Base-by-base conservation (phyloP, 1,284 basidiomycete genomes). In the Ceratobasidium theobromae region DNA sequence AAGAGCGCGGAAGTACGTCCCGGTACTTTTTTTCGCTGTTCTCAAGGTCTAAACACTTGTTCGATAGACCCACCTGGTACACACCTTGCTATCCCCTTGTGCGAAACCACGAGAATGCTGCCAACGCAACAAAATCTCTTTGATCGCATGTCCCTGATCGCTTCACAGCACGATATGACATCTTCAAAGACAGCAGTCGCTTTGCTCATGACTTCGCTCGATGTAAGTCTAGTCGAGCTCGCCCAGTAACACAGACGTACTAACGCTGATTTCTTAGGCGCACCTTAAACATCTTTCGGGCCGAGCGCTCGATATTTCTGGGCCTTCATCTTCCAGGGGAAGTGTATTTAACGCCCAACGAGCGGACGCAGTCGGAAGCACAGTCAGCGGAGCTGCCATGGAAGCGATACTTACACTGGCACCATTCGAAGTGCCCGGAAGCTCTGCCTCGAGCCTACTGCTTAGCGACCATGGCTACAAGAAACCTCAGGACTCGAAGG, bases 201-300 rank as follows among this genome's bases (percentile, higher is more conserved):
- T 4, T 77, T 92, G 3, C 82, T 91, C 79, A 84, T 86, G 75
- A 81, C 89, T 48, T 90, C 89, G 1, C 87, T 87, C 72, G 89
- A 92, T 79, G 88, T 88, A 67, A 5, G 78, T 16, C 27, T 25
- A 2, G 25, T 1, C 27, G 33, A 4, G 9, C 51, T 32, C 35
- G 6, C 23, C 48, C 30, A n/a, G 21, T 55, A 14, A 21, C 45
- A 30, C 28, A 35, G 35, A 5, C 16, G 32, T 23, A 28, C 51
- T 32, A 65, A 25, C 12, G 40, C 8, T 9, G 3, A 30, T 54
- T 8, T 49, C 38, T 27, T 65, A 91, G 89, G 87, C 87, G 8
- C 90, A 90, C 73, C 79, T 92, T 6, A 92, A 92, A 73, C 88
- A 91, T 68, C 80, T 92, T 16, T 86, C 92, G 68, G 87, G 86